Base-by-base conservation (phyloP, 495 filamentous ascomycete species). In the Penicillium lividum region DNA sequence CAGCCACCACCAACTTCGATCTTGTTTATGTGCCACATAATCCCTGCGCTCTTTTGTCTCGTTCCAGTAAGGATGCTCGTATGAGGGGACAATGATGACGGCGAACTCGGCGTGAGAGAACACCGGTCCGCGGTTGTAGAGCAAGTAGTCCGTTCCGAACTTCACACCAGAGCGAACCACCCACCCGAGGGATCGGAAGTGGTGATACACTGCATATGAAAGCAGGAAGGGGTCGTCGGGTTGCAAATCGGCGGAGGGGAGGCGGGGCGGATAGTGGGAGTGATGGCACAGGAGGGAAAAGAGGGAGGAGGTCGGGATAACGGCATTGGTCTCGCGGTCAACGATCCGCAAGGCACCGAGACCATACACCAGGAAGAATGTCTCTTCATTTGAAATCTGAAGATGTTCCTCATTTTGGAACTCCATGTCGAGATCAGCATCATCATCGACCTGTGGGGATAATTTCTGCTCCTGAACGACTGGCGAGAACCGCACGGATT, bases 151-250 rank as follows among this genome's bases (percentile, higher is more conserved):
- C 28, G 90, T 89, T 54, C 87, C 90, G 67, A 99, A 99, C 71
- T 99, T 99, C 63, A 96, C 85, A 42, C 95, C 94, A 27, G 89
- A 84, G 16, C 95, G 89, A 1, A 93, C 86, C n/a, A 97, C 90
- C 94, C 94, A 99, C 47, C 94, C 94, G 0, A 98, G 81, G 7
- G 92, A 95, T 27, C 94, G 90, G 75, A 94, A 99, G 71, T 99
- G 94, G 66, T 99, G 94, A 66, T 97, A 99, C 13, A 89, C 89
- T 31, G 85, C 84, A 68, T 98, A 99, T 34, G 88, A 86, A 25
- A 94, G 67, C 45, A 97, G 77, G 73, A 99, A 98, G 0, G 89
- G 84, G 63, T 95, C 90, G 73, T 96, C 89, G 0, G 86, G 82
- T 53, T 79, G 73, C 27, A 84, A 69, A 48, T 66, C 60, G 6